Evolutionary conservation across 208 protist species (phyloP).

Genomic region (Trichomonas gallinae): DNA sequence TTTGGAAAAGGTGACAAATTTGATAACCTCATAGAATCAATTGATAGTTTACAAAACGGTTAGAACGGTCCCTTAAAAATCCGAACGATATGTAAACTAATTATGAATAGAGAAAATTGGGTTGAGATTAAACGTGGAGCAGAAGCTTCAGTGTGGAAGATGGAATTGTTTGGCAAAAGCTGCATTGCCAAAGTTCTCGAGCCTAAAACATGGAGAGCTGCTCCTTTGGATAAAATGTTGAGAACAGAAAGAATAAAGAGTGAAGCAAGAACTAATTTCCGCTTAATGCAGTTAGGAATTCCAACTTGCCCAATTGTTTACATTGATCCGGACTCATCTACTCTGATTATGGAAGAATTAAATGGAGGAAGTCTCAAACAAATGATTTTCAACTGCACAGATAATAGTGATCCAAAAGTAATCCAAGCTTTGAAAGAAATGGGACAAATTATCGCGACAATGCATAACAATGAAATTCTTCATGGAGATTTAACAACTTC

Average conservation of each 20-base stretch:
- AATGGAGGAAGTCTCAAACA: neutral
- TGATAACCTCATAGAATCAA: too few relatives aligned
- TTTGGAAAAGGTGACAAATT: too few relatives aligned
- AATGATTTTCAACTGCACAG: neutral
- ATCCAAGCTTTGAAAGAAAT: conserved; percentile 41
- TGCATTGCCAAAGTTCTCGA: neutral
- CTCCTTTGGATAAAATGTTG: neutral
- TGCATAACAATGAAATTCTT: conserved; percentile 28
- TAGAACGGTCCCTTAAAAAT: too few relatives aligned
- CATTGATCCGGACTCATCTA: neutral
- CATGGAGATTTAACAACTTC: conserved; percentile 34
- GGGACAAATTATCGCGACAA: conserved; percentile 57
- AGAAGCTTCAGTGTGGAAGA: neutral
- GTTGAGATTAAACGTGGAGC: neutral
- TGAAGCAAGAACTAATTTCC: neutral
- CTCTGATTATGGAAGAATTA: neutral
- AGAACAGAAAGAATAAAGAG: neutral
- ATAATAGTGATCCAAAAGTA: neutral
- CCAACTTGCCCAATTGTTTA: neutral
- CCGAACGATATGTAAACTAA: too few relatives aligned
- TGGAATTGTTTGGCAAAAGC: neutral
- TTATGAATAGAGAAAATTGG: neutral
- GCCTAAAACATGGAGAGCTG: neutral
- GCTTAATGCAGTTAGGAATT: neutral
- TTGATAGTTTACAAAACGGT: too few relatives aligned